These are phyloP conservation scores for Leucaena leucocephala DNA, from an alignment of 306 rosid genomes.

Conservation along the genomic window DNA sequence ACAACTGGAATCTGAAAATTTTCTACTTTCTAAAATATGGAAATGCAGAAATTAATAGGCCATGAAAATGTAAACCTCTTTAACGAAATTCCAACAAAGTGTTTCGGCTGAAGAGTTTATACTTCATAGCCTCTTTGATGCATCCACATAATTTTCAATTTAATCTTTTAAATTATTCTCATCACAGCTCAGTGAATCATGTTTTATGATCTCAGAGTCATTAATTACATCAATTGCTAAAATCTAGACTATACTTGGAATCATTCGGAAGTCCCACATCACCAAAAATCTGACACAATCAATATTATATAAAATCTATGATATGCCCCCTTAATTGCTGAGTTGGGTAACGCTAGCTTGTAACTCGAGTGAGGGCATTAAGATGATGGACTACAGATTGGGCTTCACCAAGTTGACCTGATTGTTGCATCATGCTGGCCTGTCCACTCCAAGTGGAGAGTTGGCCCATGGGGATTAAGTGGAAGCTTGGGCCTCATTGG, in stretches of 20 bases:
- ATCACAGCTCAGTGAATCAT: no score
- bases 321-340: not conserved
- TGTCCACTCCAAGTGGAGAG: not conserved
- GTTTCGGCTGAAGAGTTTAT: no score
- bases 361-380: not conserved
- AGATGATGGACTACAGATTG: not conserved
- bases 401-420: not conserved
- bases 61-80: not conserved
- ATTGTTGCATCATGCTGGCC: not conserved
- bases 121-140: no score
- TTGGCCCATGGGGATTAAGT: not conserved
- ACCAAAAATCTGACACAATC: no score
- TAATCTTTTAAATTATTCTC: no score
- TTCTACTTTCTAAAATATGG: slow-evolving; percentile 5
- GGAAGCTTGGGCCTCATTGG: not conserved
- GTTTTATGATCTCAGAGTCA: no score
- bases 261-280: no score
- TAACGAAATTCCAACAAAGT: slow-evolving; percentile 1
- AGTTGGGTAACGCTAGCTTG: not conserved
- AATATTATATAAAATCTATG: no score
- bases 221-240: no score
- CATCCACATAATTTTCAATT: no score
- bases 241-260: no score
- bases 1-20: slow-evolving; percentile 27
- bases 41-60: not conserved